Percentiles rank a stretch among this genome's conserved stretches.
phyloP scores from a whole-genome alignment of 2,329 filamentous ascomycete species.

The Exophiala viscosa region DNA sequence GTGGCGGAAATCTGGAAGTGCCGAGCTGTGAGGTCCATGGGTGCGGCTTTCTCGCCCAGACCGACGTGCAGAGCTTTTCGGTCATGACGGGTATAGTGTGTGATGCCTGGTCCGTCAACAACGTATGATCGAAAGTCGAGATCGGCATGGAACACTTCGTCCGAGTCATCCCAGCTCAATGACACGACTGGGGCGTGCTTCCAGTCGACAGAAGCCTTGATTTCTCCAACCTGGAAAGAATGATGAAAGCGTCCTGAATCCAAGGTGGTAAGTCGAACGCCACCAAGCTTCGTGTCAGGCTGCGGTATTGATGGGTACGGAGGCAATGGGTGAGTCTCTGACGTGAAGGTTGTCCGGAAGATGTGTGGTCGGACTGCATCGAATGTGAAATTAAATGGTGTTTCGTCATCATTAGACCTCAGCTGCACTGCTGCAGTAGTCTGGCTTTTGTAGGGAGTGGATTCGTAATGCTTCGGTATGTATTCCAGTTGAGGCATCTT shows the following conservation, averaged over 20 bases:
- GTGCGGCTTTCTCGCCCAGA: slow-evolving; percentile 67
- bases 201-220: slow-evolving; percentile 59
- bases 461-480: slow-evolving; percentile 34
- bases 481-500: slow-evolving; percentile 51
- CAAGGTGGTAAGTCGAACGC: slow-evolving; percentile 27
- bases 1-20: slow-evolving; percentile 65
- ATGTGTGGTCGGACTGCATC: slow-evolving; percentile 60
- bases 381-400: slow-evolving; percentile 57
- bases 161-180: slow-evolving; percentile 49
- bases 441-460: slow-evolving; percentile 1
- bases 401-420: slow-evolving; percentile 39
- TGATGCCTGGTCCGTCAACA: slow-evolving; percentile 58
- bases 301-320: slow-evolving; percentile 59
- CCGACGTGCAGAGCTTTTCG: slow-evolving; percentile 63
- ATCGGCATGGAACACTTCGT: slow-evolving; percentile 59
- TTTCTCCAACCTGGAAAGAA: slow-evolving; percentile 45
- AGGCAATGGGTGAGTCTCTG: slow-evolving; percentile 58
- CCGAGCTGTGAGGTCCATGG: slow-evolving; percentile 67
- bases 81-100: slow-evolving; percentile 63
- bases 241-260: slow-evolving; percentile 14
- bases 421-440: slow-evolving; percentile 36
- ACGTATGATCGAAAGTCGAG: slow-evolving; percentile 64
- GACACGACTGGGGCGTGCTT: slow-evolving; percentile 55
- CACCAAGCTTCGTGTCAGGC: slow-evolving; percentile 39
- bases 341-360: slow-evolving; percentile 66